Evolutionary conservation across 1,284 basidiomycete species (phyloP).

Genomic region (Ustilago shanxiensis): DNA sequence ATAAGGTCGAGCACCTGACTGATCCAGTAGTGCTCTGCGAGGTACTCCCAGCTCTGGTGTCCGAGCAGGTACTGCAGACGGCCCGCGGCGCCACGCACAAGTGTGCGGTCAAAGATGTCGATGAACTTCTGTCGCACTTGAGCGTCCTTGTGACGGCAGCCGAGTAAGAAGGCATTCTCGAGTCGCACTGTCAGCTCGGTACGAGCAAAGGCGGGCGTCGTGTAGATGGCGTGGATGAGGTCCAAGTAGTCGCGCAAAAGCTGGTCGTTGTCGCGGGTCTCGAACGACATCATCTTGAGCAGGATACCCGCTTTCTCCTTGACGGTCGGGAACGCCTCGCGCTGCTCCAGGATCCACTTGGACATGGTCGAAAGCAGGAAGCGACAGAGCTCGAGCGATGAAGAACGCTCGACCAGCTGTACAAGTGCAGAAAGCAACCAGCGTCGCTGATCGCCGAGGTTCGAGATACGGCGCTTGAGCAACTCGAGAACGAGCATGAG

Average conservation of each 20-base stretch:
- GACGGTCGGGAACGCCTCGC: slow-evolving; percentile 78
- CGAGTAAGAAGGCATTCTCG: slow-evolving; percentile 92
- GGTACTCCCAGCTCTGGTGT: slow-evolving; percentile 93
- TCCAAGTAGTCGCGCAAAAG: slow-evolving; percentile 89
- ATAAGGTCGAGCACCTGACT: slow-evolving; percentile 90
- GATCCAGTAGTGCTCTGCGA: slow-evolving; percentile 95
- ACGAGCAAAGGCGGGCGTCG: slow-evolving; percentile 83
- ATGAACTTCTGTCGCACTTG: slow-evolving; percentile 87
- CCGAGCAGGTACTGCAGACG: slow-evolving; percentile 92
- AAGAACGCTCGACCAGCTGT: slow-evolving; percentile 91
- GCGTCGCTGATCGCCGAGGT: slow-evolving; percentile 74
- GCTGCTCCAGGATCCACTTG: slow-evolving; percentile 83
- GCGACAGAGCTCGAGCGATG: slow-evolving; percentile 82
- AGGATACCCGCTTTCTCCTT: slow-evolving; percentile 94
- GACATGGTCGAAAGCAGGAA: slow-evolving; percentile 89
- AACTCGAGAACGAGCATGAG: slow-evolving; percentile 74
- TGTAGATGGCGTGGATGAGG: slow-evolving; percentile 94
- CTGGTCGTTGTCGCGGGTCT: slow-evolving; percentile 78
- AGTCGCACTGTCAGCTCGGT: slow-evolving; percentile 94
- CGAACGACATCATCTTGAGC: slow-evolving; percentile 90
- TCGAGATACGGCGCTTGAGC: slow-evolving; percentile 73
- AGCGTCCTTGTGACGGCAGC: slow-evolving; percentile 86
- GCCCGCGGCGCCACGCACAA: slow-evolving; percentile 84
- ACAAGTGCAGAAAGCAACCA: slow-evolving; percentile 81
- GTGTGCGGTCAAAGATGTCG: slow-evolving; percentile 88